Base-by-base conservation (phyloP, 208 protist species). In the Angomonas desouzai region DNA sequence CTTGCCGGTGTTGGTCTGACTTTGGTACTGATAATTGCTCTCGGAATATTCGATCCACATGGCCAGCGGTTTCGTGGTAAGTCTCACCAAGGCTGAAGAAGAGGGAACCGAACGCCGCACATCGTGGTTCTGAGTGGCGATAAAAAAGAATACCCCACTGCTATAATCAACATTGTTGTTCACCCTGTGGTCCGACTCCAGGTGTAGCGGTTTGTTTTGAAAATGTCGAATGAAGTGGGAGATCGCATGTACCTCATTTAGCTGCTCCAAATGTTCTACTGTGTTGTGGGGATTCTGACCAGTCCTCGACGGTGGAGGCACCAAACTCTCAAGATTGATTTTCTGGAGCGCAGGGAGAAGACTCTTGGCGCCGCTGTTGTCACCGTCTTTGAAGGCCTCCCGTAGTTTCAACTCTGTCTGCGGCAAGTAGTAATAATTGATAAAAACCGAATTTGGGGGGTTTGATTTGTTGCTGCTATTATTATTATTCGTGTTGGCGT, bases 111-210 rank as follows among this genome's bases (percentile, higher is more conserved):
- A 70, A 32, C 77, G 62, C 29, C 87, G 81, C 45, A 89, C 75
- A 59, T 93, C 84, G 62, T 91, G 84, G 29, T 76, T 91, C 57
- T 93, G 87, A 29, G 87, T 87, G 0, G 87, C 87, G 7, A 91
- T 73, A 67, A 89, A 91, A 58, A 74, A 76, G 20, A 56, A 51
- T 16, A 27, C 3, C 4, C 20, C 20, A 51, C 20, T 51, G 45
- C 20, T 13, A 23, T 23, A 27, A 16, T 51, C 20, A 3, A 27
- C 18, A 27, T 13, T 23, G 36, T 13, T 43, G 45, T 23, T 51
- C 36, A 40, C 36, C 36, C 36, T 40, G 13, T 40, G 36, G 9
- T 13, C 36, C 36, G 13, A 13, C 36, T 40, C 36, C 13, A 40
- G 9, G 20, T 13, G 45, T 9, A 51, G 20, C n/a, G 45, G 45